Conservation (phyloP, 345 rosid species). For the sweet orange (Citrus sinensis) region DVS_A1.0 CM039166.1:23240001-23240500, state of each 20-base stretch:
- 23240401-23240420: neutral
- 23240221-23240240: neutral
- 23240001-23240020: slow-evolving; percentile 26
- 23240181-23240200: slow-evolving; percentile 57
- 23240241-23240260: slow-evolving; percentile 14
- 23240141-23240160: slow-evolving; percentile 47
- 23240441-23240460: no score
- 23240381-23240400: neutral
- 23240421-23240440: neutral
- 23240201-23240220: slow-evolving; percentile 2
- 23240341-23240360: slow-evolving; percentile 42
- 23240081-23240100: slow-evolving; percentile 24
- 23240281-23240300: slow-evolving; percentile 51
- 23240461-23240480: no score
- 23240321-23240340: slow-evolving; percentile 55
- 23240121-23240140: slow-evolving; percentile 52
- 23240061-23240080: slow-evolving; percentile 56
- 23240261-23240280: slow-evolving; percentile 51
- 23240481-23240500: no score
- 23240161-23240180: slow-evolving; percentile 49
- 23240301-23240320: slow-evolving; percentile 48
- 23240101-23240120: slow-evolving; percentile 42
- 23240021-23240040: slow-evolving; percentile 38
- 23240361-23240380: neutral
- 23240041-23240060: slow-evolving; percentile 39